Conservation (phyloP, 257 asterid genomes). For the Przewalskia tangutica region DNA sequence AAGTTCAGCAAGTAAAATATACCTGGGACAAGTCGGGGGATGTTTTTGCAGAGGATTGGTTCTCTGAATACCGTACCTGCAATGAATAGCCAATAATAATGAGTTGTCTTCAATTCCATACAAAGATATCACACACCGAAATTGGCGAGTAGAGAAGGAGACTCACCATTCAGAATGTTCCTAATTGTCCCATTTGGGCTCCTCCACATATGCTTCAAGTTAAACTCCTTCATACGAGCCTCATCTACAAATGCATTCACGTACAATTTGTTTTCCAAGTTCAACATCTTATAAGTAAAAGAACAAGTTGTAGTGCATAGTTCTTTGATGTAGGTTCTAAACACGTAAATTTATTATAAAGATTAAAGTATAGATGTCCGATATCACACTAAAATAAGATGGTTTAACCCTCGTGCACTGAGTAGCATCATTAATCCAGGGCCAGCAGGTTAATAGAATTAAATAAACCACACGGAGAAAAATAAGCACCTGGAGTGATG, state of each 20-base stretch:
- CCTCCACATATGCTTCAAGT: constrained; percentile 87
- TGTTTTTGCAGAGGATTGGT: constrained; percentile 88
- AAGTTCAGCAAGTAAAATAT: constrained; percentile 5
- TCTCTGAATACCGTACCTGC: constrained; percentile 97
- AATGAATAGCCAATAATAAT: constrained; percentile 1
- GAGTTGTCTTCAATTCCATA: background rate
- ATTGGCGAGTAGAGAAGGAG: background rate
- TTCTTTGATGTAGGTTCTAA: background rate
- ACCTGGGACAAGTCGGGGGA: constrained; percentile 96
- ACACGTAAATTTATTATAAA: background rate
- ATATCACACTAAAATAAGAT: background rate
- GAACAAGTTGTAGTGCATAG: background rate
- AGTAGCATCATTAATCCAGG: background rate
- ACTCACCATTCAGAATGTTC: constrained; percentile 86
- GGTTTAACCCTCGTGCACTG: background rate
- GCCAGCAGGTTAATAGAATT: background rate
- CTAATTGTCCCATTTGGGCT: constrained; percentile 99
- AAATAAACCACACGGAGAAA: background rate
- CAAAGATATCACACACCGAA: background rate
- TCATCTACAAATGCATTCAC: constrained; percentile 45
- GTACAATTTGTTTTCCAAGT: background rate
- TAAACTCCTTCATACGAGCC: constrained; percentile 77
- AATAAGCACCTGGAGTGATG: constrained; percentile 75
- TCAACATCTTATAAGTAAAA: background rate
- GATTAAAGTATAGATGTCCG: background rate